Percentiles rank a stretch among this genome's conserved stretches.
Conservation (phyloP, 805 yeast genomes). For the Lachancea lanzarotensis region DNA sequence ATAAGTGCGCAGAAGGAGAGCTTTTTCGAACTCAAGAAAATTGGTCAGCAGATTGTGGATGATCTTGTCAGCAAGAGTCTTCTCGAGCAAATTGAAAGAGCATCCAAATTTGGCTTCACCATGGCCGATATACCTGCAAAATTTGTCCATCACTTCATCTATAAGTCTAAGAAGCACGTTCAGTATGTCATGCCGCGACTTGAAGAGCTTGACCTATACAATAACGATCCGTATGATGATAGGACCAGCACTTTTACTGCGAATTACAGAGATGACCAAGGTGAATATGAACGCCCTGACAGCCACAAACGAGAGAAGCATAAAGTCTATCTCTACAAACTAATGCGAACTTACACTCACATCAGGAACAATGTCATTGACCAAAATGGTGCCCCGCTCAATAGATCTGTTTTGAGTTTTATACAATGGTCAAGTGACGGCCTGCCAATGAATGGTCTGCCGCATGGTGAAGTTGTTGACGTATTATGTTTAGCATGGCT, state of each 20-base stretch:
- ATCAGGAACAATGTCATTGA: constrained; percentile 21
- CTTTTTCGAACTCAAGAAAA: constrained; percentile 65
- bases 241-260: background rate
- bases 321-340: constrained; percentile 18
- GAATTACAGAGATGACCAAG: constrained; percentile 2
- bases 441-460: constrained; percentile 4
- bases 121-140: constrained; percentile 52
- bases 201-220: constrained; percentile 1
- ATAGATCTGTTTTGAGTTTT: constrained; percentile 41
- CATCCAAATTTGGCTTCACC: constrained; percentile 33
- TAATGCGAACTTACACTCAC: constrained; percentile 25
- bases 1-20: constrained; percentile 59
- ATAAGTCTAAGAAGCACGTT: constrained; percentile 60
- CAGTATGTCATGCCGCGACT: constrained; percentile 35
- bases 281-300: background rate
- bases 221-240: constrained; percentile 10
- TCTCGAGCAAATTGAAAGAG: constrained; percentile 34
- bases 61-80: constrained; percentile 35
- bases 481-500: constrained; percentile 46
- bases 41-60: constrained; percentile 39
- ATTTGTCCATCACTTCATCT: constrained; percentile 68
- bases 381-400: constrained; percentile 25
- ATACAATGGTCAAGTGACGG: constrained; percentile 35
- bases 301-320: background rate
- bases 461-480: constrained; percentile 17